These are phyloP conservation scores for Aureobasidium sp. DNA, from an alignment of 2,329 filamentous ascomycete genomes.

Conservation along the genomic window DNA sequence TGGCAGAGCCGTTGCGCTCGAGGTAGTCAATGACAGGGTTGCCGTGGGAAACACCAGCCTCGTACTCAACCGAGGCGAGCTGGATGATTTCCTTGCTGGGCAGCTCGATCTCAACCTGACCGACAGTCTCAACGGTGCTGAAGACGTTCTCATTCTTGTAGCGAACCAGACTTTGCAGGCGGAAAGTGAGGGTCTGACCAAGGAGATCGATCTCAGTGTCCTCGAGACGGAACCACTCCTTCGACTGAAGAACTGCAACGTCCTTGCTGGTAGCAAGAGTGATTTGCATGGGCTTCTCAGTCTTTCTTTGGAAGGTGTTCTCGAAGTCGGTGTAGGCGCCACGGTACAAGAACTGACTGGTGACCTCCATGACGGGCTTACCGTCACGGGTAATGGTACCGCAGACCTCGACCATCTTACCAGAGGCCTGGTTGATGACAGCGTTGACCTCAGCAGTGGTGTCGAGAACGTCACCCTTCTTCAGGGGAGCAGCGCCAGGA, in stretches of 20 bases:
- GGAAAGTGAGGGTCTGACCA: constrained; percentile 91
- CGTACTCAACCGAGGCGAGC: constrained; percentile 94
- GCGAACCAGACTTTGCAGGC: constrained; percentile 78
- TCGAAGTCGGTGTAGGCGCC: constrained; percentile 87
- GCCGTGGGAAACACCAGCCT: constrained; percentile 80
- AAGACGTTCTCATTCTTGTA: constrained; percentile 95
- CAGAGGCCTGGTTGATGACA: constrained; percentile 94
- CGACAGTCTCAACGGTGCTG: constrained; percentile 82
- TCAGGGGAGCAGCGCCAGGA: constrained; percentile 84
- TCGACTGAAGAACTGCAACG: constrained; percentile 85
- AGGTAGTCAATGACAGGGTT: constrained; percentile 97
- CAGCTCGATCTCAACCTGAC: constrained; percentile 86
- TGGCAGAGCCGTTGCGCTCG: constrained; percentile 77
- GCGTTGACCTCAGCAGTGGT: constrained; percentile 95
- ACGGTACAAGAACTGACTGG: constrained; percentile 94
- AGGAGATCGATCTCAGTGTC: constrained; percentile 81
- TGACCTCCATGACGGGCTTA: constrained; percentile 91
- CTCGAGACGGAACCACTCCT: constrained; percentile 92
- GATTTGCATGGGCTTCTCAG: constrained; percentile 89
- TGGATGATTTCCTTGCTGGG: constrained; percentile 96
- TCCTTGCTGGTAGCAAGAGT: constrained; percentile 83
- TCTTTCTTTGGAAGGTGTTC: constrained; percentile 98
- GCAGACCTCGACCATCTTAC: constrained; percentile 99
- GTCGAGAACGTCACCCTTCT: constrained; percentile 87
- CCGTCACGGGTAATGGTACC: constrained; percentile 84